Conservation (phyloP, 176 grass and related monocot species). For the Dactylis glomerata region DNA sequence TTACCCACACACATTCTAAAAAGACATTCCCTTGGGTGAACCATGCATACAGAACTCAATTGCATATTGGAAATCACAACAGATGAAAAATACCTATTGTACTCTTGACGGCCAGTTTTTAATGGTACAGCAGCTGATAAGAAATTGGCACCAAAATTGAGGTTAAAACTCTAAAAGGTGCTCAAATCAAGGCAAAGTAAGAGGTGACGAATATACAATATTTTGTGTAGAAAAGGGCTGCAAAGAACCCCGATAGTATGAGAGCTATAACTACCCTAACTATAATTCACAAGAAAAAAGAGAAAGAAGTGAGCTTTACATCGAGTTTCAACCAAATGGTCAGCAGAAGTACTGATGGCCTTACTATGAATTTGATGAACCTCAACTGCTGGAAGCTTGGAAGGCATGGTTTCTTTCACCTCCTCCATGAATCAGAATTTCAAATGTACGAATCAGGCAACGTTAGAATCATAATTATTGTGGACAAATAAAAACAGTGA, state of each 20-base stretch:
- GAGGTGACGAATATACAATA: neutral
- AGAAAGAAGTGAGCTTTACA: constrained; percentile 24
- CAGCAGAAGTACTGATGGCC: neutral
- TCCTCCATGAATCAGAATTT: neutral
- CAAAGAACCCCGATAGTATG: neutral
- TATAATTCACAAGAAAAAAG: neutral
- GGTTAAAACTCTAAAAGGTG: neutral
- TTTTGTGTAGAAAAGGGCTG: neutral
- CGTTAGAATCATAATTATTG: neutral
- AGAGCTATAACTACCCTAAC: neutral
- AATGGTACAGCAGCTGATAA: neutral
- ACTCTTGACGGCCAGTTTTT: neutral
- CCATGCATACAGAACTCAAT: neutral
- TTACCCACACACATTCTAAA: neutral
- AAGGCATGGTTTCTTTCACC: neutral
- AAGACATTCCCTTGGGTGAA: neutral
- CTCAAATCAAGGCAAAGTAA: neutral
- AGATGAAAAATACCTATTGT: constrained; percentile 29
- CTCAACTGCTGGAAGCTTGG: neutral
- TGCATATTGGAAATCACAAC: constrained; percentile 3
- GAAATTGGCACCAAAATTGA: constrained; percentile 9
- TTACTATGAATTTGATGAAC: neutral
- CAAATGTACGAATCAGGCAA: neutral
- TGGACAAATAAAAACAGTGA: neutral
- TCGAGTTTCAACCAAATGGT: constrained; percentile 18